Evolutionary conservation across 2,329 filamentous ascomycete species (phyloP).

Genomic region (Clonostachys rosea): DNA sequence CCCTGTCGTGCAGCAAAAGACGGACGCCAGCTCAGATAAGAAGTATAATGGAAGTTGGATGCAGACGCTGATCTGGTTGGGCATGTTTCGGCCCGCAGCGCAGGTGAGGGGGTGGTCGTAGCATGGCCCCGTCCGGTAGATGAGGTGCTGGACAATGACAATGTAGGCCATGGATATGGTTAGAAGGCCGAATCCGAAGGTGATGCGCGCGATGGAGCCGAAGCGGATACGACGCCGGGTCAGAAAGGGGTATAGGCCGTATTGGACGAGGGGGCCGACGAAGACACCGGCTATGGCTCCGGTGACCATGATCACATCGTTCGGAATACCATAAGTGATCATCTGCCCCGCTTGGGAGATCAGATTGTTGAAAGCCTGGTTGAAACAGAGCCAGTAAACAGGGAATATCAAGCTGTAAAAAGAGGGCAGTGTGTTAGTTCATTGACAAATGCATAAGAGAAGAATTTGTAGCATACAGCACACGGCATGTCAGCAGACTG

Average conservation of each 20-base stretch:
- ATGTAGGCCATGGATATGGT: constrained; percentile 55
- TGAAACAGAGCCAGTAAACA: no score
- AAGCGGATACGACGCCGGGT: not conserved
- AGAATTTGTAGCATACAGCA: no score
- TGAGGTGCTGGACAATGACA: constrained; percentile 44
- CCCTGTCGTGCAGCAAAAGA: no score
- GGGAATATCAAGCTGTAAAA: no score
- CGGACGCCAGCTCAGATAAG: no score
- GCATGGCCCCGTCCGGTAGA: constrained; percentile 50
- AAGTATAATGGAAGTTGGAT: no score
- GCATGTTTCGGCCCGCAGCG: no score
- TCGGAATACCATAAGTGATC: constrained; percentile 61
- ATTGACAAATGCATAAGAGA: no score
- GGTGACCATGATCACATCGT: constrained; percentile 65
- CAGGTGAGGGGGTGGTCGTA: constrained; percentile 15
- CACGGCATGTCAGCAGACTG: no score
- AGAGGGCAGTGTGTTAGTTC: no score
- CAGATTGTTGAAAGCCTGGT: constrained; percentile 44
- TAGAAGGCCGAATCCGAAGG: constrained; percentile 54
- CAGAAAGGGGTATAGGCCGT: constrained; percentile 26
- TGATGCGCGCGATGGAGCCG: constrained; percentile 12
- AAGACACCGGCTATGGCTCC: constrained; percentile 63
- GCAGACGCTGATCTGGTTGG: no score
- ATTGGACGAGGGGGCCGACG: constrained; percentile 51
- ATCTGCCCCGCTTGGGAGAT: constrained; percentile 54